phyloP scores from a whole-genome alignment of 2,329 filamentous ascomycete genomes.

The Scopulariopsis brevicaulis region DNA sequence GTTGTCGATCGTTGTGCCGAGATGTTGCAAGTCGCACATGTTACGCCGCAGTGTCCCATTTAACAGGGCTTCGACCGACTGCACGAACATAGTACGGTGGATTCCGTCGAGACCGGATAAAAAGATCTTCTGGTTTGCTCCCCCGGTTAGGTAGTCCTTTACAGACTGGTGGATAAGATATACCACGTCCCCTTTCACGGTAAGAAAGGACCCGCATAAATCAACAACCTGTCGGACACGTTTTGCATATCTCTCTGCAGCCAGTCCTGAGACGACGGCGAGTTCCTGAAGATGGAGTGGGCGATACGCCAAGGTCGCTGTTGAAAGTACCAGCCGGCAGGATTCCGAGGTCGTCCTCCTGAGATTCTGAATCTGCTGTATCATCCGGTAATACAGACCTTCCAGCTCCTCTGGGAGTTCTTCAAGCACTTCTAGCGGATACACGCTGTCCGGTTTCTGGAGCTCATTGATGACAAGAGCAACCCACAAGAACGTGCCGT shows the following conservation, averaged over 20 bases:
- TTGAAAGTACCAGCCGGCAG: slow-evolving; percentile 21
- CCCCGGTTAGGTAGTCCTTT: slow-evolving; percentile 23
- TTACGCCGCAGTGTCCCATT: slow-evolving; percentile 18
- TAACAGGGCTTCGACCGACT: slow-evolving; percentile 20
- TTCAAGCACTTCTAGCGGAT: slow-evolving; percentile 10
- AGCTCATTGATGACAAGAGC: slow-evolving; percentile 11
- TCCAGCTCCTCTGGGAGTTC: slow-evolving; percentile 21
- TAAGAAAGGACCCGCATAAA: slow-evolving; percentile 24
- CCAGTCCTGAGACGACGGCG: slow-evolving; percentile 9
- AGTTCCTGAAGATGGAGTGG: slow-evolving; percentile 25
- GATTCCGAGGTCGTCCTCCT: slow-evolving; percentile 12
- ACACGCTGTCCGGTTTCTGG: not conserved
- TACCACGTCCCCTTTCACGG: slow-evolving; percentile 15
- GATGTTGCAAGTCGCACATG: slow-evolving; percentile 18
- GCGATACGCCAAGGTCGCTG: slow-evolving; percentile 17
- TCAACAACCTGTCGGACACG: slow-evolving; percentile 16
- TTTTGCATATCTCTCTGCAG: slow-evolving; percentile 6
- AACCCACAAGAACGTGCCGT: slow-evolving; percentile 27
- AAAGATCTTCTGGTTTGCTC: slow-evolving; percentile 15
- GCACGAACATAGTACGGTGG: slow-evolving; percentile 20
- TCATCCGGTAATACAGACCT: slow-evolving; percentile 24
- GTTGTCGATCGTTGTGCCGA: slow-evolving; percentile 13
- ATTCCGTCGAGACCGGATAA: slow-evolving; percentile 11
- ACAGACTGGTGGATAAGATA: slow-evolving; percentile 31
- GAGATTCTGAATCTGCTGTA: slow-evolving; percentile 16